Conservation (phyloP, 1,284 basidiomycete species). For the Leccinum fallax region DNA sequence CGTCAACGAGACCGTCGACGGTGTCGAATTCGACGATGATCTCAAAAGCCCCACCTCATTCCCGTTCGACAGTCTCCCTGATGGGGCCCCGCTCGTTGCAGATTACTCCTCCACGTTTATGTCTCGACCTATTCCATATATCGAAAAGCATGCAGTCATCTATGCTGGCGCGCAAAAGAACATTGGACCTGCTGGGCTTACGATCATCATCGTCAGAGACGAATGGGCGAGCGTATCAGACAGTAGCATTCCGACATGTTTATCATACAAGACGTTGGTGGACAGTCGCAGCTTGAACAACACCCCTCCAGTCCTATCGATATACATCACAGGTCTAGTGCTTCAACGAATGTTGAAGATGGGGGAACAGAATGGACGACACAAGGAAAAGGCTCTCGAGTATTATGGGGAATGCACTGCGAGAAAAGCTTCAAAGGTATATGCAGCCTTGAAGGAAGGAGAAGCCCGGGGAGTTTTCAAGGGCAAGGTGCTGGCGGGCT, state of each 20-base stretch:
- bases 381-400: conserved; percentile 64
- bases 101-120: conserved; percentile 99
- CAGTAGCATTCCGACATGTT: conserved; percentile 79
- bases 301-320: conserved; percentile 91
- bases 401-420: conserved; percentile 71
- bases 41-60: conserved; percentile 64
- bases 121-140: conserved; percentile 88
- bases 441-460: conserved; percentile 70
- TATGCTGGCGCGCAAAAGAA: conserved; percentile 99
- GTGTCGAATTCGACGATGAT: conserved; percentile 83
- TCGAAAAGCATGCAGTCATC: conserved; percentile 89
- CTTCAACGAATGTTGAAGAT: conserved; percentile 65
- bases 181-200: conserved; percentile 92
- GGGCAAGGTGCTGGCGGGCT: conserved; percentile 69
- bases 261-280: conserved; percentile 86
- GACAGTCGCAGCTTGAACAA: conserved; percentile 86
- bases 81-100: conserved; percentile 78
- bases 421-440: conserved; percentile 76
- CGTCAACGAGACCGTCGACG: conserved; percentile 99
- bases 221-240: conserved; percentile 74
- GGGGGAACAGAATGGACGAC: conserved; percentile 20
- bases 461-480: conserved; percentile 69
- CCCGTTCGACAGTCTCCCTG: conserved; percentile 80
- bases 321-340: conserved; percentile 92
- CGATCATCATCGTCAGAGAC: conserved; percentile 90